Base-by-base conservation (phyloP, 768 basidiomycete species). In the Pholiota microspora region DNA sequence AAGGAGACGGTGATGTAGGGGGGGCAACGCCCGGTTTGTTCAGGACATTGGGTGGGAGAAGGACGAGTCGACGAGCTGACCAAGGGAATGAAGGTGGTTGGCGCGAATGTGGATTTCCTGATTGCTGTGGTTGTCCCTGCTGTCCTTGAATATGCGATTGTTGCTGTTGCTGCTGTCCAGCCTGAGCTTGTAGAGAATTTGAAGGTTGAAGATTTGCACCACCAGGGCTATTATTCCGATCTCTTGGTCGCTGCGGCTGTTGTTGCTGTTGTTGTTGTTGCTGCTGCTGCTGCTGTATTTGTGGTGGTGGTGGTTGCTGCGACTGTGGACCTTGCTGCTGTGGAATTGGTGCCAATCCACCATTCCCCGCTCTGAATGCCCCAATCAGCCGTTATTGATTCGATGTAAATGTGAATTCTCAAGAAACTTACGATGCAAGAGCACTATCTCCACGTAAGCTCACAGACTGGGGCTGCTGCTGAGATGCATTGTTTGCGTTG, bases 1-100 rank as follows among this genome's bases (percentile, higher is more conserved):
- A 86, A 0, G 92, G 88, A 0, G 92, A 93, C 2, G 86, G 84
- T 1, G 82, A 73, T 0, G 81, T 82, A 7, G 88, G 80, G n/a
- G 83, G 79, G 0, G 76, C 77, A 49, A 82, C 72, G 42, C 83
- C 86, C 10, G 86, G 85, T 59, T 86, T 89, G 47, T 77, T 75
- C 46, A 89, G 73, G 16, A 82, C 69, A 10, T 82, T 73, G 0
- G 89, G 89, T 2, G 91, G 86, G 0, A 83, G 80, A 18, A 94
- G 80, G 28, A 73, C 67, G 51, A 94, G 81, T 6, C 87, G 84
- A 10, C 87, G 85, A 42, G 87, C 82, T 9, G 90, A 83, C 92
- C 92, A 95, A 13, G 92, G 92, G 66, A 85, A 94, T 25, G 85
- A 80, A 16, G 85, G 84, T 15, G 67, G 64, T 54, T 62, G 69